Base-by-base conservation (phyloP, 2,329 filamentous ascomycete genomes). In the Ophiostoma pallidulum region DNA sequence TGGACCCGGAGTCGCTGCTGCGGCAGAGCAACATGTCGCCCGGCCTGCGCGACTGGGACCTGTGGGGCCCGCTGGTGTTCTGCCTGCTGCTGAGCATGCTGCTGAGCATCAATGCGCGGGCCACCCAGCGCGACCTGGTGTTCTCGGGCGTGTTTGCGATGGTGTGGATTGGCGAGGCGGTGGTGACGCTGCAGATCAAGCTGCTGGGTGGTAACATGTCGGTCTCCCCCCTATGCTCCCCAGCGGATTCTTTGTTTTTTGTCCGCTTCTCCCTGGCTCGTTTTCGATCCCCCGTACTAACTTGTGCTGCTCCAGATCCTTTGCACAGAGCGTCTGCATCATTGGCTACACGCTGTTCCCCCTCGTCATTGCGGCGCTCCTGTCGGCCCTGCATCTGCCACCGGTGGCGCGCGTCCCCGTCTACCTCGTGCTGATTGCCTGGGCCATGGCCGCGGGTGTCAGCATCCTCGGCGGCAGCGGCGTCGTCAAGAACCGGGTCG, bases 261-360 rank as follows among this genome's bases (percentile, higher is more conserved):
- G 6, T 24, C 10, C 38, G n/a, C 22, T 3, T 3, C 7, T n/a
- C 19, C 22, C 14, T 45, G 36, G 37, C n/a, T 39, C 18, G 8
- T 22, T 48, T 24, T 29, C n/a, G n/a, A n/a, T n/a, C 14, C 44
- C 20, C 41, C 59, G 63, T 55, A 61, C 52, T 28, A 28, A 28
- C 16, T 39, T 36, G n/a, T n/a, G 18, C 40, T 18, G 13, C 24
- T 43, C n/a, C 62, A 97, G 91, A 60, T 96, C 92, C 16, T 98
- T 98, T 65, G 92, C 94, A 61, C 92, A 98, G 66, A 94, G 89
- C 49, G 79, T 98, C 56, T 97, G 90, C 66, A 94, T 98, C 59
- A 98, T 98, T 62, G 92, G 92, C 39, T 98, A 98, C 67, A 98
- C 92, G 1, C 78, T 98, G 48, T 98, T 98, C 69, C 92, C 92